Base-by-base conservation (phyloP, 2,329 filamentous ascomycete species). In the Fusarium citri region DNA sequence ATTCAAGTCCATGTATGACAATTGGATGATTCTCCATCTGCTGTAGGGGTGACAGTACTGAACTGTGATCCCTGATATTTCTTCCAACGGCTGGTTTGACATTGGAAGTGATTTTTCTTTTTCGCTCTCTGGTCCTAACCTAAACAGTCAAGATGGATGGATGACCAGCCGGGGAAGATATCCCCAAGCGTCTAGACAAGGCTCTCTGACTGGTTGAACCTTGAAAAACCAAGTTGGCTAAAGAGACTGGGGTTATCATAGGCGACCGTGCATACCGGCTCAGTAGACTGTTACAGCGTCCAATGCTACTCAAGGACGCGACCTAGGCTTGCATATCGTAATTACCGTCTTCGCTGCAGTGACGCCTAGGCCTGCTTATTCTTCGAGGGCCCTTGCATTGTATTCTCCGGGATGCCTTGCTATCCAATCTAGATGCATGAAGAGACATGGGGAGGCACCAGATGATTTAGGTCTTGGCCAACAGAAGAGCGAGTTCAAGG, bases 321-420 rank as follows among this genome's bases (percentile, higher is more conserved):
- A 62, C 70, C 58, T 65, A 59, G 63, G 59, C 71, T 51, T 75
- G 73, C 73, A 73, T 73, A 75, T 75, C 73, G 72, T 57, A 75
- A 75, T 75, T 75, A 75, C 64, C 59, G 66, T 53, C 67, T 49
- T 62, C 23, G 40, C 54, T 54, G 30, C 55, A 41, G 53, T 48
- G 46, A 34, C 49, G 55, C 37, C 11, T 18, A 47, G 49, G 56
- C 51, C 26, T 45, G 49, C 26, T 59, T 50, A 51, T 45, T 55
- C 31, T 60, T 25, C 20, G 41, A 23, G 34, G 34, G 18, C 34
- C 34, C 34, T 37, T 37, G 34, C 18, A 37, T n/a, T 37, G 41
- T 66, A 45, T 20, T 34, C 16, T 30, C 22, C 60, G 37, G 43
- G 43, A 54, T 66, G 55, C 54, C 45, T 41, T 54, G 47, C 18